Conservation (phyloP, 495 filamentous ascomycete genomes). For the Penicillium odoratum region DNA sequence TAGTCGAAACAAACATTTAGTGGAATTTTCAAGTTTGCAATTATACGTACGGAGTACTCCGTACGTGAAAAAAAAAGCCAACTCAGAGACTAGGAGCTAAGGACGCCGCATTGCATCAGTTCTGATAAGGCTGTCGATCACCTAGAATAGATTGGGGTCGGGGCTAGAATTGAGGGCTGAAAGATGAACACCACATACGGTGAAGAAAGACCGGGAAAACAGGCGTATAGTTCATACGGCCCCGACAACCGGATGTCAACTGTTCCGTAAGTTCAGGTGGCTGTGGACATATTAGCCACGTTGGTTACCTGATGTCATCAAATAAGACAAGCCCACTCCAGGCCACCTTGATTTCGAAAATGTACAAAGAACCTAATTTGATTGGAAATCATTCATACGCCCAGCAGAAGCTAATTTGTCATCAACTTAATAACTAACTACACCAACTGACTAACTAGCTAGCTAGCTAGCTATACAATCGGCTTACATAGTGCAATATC, state of each 20-base stretch:
- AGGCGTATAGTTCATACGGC: neutral
- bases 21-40: neutral
- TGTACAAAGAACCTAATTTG: too few relatives aligned
- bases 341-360: neutral
- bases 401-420: too few relatives aligned
- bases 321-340: neutral
- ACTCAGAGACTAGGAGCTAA: neutral
- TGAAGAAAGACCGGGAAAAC: neutral
- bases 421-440: too few relatives aligned
- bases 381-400: too few relatives aligned
- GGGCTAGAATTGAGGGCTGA: neutral
- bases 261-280: neutral
- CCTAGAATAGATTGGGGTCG: constrained; percentile 4
- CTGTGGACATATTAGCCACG: neutral
- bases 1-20: constrained; percentile 1
- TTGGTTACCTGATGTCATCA: constrained; percentile 8
- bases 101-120: neutral
- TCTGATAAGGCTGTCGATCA: constrained; percentile 3
- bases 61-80: neutral
- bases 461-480: too few relatives aligned
- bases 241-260: neutral
- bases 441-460: too few relatives aligned
- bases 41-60: too few relatives aligned
- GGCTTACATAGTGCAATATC: too few relatives aligned
- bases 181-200: neutral